Evolutionary conservation across 1,284 basidiomycete genomes (phyloP).

Genomic region (Phaffia rhodozyma): DNA sequence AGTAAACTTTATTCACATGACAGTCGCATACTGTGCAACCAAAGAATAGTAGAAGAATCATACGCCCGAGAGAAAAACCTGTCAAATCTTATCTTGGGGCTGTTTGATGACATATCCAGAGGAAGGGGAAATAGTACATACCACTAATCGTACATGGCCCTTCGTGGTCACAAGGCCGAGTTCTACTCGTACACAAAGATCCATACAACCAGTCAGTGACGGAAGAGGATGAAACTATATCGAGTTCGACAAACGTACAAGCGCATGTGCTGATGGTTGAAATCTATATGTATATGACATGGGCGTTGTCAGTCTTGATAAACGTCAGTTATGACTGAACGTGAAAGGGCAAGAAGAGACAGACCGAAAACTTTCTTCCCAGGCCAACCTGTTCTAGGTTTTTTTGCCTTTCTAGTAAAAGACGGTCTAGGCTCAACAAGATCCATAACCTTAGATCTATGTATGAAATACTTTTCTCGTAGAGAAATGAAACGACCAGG

Average conservation of each 20-base stretch:
- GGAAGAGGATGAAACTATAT: not conserved
- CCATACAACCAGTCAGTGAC: not conserved
- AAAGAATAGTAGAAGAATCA: not conserved
- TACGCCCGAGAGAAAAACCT: not conserved
- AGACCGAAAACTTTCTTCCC: too few relatives aligned
- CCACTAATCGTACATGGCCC: not conserved
- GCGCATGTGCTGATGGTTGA: not conserved
- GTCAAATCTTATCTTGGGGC: too few relatives aligned
- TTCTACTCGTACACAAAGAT: not conserved
- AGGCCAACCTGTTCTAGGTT: too few relatives aligned
- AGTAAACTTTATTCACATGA: conserved; percentile 4
- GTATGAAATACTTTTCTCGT: not conserved
- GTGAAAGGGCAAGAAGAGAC: too few relatives aligned
- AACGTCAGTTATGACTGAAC: too few relatives aligned
- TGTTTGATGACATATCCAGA: too few relatives aligned
- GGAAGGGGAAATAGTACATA: not conserved
- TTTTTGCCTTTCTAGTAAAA: too few relatives aligned
- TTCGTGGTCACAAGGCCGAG: conserved; percentile 12
- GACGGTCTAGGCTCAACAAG: not conserved
- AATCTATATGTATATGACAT: not conserved
- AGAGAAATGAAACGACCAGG: too few relatives aligned
- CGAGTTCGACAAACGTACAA: not conserved
- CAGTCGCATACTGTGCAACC: conserved; percentile 1
- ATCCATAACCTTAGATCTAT: not conserved
- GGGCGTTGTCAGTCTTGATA: too few relatives aligned